Conservation (phyloP, 192 early-diverging fungal species). For the Podila epigama region DNA sequence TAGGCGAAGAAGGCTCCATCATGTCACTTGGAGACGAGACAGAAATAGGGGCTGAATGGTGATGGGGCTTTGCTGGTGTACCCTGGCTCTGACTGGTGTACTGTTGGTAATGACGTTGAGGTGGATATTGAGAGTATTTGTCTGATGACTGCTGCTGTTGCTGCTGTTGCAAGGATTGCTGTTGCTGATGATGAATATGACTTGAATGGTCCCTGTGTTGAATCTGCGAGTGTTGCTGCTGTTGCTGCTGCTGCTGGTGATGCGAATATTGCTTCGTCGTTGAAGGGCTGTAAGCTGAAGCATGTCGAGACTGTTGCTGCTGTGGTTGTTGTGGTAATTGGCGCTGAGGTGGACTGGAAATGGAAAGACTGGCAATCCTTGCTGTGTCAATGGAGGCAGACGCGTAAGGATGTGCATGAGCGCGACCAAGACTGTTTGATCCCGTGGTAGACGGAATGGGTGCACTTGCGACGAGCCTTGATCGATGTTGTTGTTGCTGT, state of each 20-base stretch:
- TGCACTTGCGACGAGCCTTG: neutral
- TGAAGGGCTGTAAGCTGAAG: neutral
- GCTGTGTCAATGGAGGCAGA: slow-evolving; percentile 26
- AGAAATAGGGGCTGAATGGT: neutral
- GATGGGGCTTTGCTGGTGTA: neutral
- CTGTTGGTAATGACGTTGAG: neutral
- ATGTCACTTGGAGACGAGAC: neutral
- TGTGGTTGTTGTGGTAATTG: neutral
- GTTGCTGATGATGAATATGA: neutral
- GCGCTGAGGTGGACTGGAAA: slow-evolving; percentile 1
- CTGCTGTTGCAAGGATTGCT: too few relatives aligned
- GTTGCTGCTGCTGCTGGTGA: too few relatives aligned
- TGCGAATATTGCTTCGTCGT: neutral
- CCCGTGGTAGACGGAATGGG: neutral
- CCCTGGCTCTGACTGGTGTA: neutral
- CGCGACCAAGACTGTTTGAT: neutral
- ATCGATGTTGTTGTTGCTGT: neutral
- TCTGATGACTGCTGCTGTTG: too few relatives aligned
- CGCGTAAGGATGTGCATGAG: neutral
- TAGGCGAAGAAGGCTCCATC: neutral
- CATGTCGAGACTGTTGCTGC: neutral
- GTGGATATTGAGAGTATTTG: neutral
- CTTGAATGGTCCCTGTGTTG: neutral
- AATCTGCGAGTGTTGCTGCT: neutral
- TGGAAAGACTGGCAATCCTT: slow-evolving; percentile 20